phyloP scores from a whole-genome alignment of 805 yeast genomes.

The Ascoidea asiatica region DNA sequence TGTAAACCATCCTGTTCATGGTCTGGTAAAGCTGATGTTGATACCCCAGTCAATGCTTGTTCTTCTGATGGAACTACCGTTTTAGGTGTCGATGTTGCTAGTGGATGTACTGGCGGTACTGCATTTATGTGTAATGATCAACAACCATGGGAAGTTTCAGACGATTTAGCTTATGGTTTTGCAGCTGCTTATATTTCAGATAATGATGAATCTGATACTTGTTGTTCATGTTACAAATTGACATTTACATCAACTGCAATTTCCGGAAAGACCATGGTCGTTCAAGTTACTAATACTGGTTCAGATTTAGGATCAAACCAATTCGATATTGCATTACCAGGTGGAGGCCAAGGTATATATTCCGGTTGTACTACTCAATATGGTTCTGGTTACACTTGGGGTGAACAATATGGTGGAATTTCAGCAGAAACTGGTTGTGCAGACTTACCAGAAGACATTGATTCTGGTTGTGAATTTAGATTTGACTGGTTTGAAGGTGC shows the following conservation, averaged over 20 bases:
- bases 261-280: slow-evolving; percentile 5
- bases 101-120: slow-evolving; percentile 7
- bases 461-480: slow-evolving; percentile 7
- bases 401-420: slow-evolving; percentile 7
- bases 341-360: slow-evolving; percentile 5
- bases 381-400: slow-evolving; percentile 5
- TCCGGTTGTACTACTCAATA: slow-evolving; percentile 3
- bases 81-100: background rate
- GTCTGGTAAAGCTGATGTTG: slow-evolving; percentile 3
- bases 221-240: slow-evolving; percentile 5
- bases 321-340: slow-evolving; percentile 7
- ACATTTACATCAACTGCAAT: slow-evolving; percentile 3
- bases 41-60: slow-evolving; percentile 4
- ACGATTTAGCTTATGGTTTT: slow-evolving; percentile 5
- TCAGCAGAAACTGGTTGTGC: slow-evolving; percentile 3
- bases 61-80: slow-evolving; percentile 5
- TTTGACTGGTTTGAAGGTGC: slow-evolving; percentile 5
- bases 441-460: slow-evolving; percentile 3
- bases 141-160: slow-evolving; percentile 4
- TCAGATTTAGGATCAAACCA: slow-evolving; percentile 2
- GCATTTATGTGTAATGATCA: slow-evolving; percentile 8
- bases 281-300: slow-evolving; percentile 7
- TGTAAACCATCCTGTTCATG: slow-evolving; percentile 7
- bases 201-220: slow-evolving; percentile 1
- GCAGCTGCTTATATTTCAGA: slow-evolving; percentile 4